Percentiles rank a stretch among this genome's conserved stretches.
These are phyloP conservation scores for Priceomyces fermenticarens DNA, from an alignment of 805 yeast species.

Conservation along the genomic window DNA sequence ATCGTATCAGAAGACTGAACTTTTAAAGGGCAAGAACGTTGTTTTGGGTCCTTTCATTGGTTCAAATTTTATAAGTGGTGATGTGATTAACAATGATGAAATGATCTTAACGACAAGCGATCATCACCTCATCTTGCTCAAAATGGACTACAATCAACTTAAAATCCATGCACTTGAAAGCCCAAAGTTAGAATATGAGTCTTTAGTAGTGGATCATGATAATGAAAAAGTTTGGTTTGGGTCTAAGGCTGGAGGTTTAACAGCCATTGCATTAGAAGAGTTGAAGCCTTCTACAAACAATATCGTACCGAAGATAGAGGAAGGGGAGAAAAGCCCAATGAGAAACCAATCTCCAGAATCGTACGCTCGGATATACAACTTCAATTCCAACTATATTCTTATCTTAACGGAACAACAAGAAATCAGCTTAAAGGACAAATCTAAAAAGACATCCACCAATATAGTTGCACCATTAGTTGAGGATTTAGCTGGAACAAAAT, in stretches of 20 bases:
- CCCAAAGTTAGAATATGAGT: slow-evolving; percentile 15
- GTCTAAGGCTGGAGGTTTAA: slow-evolving; percentile 8
- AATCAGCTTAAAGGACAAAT: slow-evolving; percentile 24
- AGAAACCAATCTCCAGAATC: slow-evolving; percentile 7
- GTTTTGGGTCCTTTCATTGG: slow-evolving; percentile 49
- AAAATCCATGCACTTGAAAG: slow-evolving; percentile 13
- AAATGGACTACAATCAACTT: slow-evolving; percentile 11
- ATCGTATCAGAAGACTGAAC: slow-evolving; percentile 10
- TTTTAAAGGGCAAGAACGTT: slow-evolving; percentile 58
- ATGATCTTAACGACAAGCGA: slow-evolving; percentile 31
- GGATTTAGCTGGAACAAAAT: slow-evolving; percentile 38
- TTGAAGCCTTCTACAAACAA: slow-evolving; percentile 9
- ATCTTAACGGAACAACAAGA: slow-evolving; percentile 37
- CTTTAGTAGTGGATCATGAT: slow-evolving; percentile 17
- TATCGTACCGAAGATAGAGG: neutral
- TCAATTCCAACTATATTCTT: slow-evolving; percentile 21
- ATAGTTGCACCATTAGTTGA: slow-evolving; percentile 37
- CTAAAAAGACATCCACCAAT: slow-evolving; percentile 6
- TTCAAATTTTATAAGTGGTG: slow-evolving; percentile 46
- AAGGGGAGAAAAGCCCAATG: neutral
- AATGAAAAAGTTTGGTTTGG: slow-evolving; percentile 26
- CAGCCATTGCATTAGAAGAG: slow-evolving; percentile 8
- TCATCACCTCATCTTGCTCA: slow-evolving; percentile 30
- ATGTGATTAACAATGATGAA: slow-evolving; percentile 32
- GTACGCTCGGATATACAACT: slow-evolving; percentile 23